Conservation (phyloP, 179 eudicot genomes). For the Camellia oleifera region DNA sequence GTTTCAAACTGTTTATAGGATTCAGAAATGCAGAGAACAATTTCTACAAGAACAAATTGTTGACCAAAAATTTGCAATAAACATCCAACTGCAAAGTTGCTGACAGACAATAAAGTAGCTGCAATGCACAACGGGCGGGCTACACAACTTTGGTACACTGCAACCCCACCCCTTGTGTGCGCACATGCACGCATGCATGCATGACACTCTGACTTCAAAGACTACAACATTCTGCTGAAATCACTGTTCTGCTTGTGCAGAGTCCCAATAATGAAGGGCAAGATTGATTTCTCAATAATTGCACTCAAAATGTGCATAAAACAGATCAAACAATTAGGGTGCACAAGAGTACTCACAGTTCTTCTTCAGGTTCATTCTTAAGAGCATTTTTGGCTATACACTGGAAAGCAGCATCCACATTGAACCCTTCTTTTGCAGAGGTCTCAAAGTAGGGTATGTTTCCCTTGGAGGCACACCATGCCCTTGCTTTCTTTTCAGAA, state of each 20-base stretch:
- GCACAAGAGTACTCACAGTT: conserved; percentile 41
- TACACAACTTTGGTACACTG: neutral
- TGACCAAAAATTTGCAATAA: too few species aligned
- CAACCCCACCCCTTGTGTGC: neutral
- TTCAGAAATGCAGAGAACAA: neutral
- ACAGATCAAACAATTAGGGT: neutral
- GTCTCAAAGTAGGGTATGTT: conserved; percentile 74
- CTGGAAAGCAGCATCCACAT: conserved; percentile 71
- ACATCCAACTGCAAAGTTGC: neutral
- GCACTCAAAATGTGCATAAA: neutral
- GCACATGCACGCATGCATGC: neutral
- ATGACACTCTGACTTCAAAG: neutral
- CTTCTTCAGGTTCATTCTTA: conserved; percentile 73
- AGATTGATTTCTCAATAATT: neutral
- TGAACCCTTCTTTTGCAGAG: conserved; percentile 68
- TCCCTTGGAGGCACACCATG: conserved; percentile 80
- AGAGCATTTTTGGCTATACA: conserved; percentile 67
- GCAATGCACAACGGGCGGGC: neutral
- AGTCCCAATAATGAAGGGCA: neutral
- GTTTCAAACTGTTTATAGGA: neutral
- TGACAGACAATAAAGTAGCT: neutral
- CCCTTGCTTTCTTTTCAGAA: conserved; percentile 74
- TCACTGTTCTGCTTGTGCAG: neutral
- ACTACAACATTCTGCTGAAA: neutral
- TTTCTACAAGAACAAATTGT: neutral